Base-by-base conservation (phyloP, 257 asterid species). In the Phtheirospermum japonicum region DNA sequence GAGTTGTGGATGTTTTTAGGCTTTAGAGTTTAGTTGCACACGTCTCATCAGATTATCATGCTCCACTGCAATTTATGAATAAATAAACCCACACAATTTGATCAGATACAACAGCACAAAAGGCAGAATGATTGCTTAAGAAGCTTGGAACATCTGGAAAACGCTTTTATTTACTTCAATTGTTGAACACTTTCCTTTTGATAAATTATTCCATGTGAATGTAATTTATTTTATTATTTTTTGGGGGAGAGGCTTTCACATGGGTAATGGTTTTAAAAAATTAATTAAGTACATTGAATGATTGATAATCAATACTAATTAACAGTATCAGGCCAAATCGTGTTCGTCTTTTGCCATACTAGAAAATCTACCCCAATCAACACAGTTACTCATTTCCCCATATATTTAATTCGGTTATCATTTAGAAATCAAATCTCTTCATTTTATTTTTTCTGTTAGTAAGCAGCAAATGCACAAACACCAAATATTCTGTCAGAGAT, bases 11-110 rank as follows among this genome's bases (percentile, higher is more conserved):
- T 57, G 11, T 54, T 49, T 48, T 66, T 17, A 26, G 56, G 67
- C 70, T 28, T 23, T 33, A 20, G 46, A 56, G 56, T 68, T 45
- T 65, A 28, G 50, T 33, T 56, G n/a, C 57, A 17, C 73, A 28
- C 57, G 63, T 71, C 71, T 76, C 82, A 76, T 80, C 78, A 76
- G 33, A 19, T 50, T 50, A 50, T 50, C 85, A 75, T 73, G 76
- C 70, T 73, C 82, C 79, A 33, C 82, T 77, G 74, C 77, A 73
- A 67, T 70, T 67, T 60, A 52, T 59, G 56, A 46, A 57, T 26
- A 57, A 46, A 59, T 28, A 18, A 4, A 61, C 63, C 37, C 4
- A 37, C 28, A 1, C 28, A 23, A 23, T 23, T 42, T 4, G n/a
- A 4, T 42, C 19, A 42, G 49, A 42, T 23, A 64, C 19, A 48